Conservation (phyloP, 2,329 filamentous ascomycete genomes). For the Tolypocladium tundrense region DNA sequence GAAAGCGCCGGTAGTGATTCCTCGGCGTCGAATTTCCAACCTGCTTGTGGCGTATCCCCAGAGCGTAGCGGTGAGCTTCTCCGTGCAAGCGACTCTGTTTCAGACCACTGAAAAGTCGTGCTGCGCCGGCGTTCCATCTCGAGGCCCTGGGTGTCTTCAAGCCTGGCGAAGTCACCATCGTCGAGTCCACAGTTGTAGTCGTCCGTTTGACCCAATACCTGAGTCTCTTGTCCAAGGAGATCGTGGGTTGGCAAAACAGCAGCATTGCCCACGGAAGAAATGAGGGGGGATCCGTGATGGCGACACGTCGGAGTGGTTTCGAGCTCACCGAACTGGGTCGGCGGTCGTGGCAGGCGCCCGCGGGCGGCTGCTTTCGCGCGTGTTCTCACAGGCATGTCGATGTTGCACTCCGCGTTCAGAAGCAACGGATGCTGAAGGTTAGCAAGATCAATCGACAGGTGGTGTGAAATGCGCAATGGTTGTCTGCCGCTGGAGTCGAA, state of each 20-base stretch:
- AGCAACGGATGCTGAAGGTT: not conserved
- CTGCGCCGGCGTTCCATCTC: not conserved
- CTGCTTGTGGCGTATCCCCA: conserved; percentile 4
- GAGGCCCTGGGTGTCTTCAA: not conserved
- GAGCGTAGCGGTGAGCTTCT: conserved; percentile 17
- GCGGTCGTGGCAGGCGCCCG: conserved; percentile 5
- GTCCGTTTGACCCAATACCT: not conserved
- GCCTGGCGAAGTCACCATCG: not conserved
- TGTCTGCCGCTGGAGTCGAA: too few relatives aligned
- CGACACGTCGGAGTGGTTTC: conserved; percentile 22
- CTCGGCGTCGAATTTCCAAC: conserved; percentile 14
- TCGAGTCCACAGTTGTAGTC: not conserved
- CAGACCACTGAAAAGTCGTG: conserved; percentile 1
- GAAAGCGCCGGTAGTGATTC: conserved; percentile 14
- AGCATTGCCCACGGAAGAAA: not conserved
- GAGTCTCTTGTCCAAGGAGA: not conserved
- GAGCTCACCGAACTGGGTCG: conserved; percentile 16
- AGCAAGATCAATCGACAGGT: too few relatives aligned
- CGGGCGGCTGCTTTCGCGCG: not conserved
- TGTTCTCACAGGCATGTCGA: not conserved
- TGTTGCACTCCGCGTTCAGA: not conserved
- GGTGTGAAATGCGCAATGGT: too few relatives aligned
- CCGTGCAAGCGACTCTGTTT: conserved; percentile 11
- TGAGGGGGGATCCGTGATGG: conserved; percentile 9
- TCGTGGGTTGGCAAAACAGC: not conserved